Base-by-base conservation (phyloP, 352 stramenopile species). In the Peronospora belbahrii region DNA sequence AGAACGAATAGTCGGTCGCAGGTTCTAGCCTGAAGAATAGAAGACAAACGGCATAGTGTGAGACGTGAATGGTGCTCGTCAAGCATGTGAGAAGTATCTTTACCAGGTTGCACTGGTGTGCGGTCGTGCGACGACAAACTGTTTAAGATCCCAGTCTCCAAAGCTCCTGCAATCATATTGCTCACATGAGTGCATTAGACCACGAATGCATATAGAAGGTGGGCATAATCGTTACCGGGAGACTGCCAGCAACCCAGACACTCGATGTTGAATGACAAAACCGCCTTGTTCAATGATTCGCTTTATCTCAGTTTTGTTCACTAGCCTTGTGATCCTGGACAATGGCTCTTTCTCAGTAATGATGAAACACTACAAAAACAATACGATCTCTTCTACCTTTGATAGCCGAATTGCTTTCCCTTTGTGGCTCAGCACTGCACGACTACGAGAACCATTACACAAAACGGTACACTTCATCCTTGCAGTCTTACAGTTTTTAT, bases 271-370 rank as follows among this genome's bases (percentile, higher is more conserved):
- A 32, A 85, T 61, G 37, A 92, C 69, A 38, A 92, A 89, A 9
- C 80, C 80, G 20, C 80, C 80, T 1, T 60, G 44, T 3, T 74
- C 49, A 35, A 66, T 58, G 24, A 92, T 78, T 10, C 80, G 71
- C 11, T 74, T 59, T 14, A 70, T 52, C 42, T 92, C 80, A n/a
- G 0, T 68, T 45, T 0, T 54, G 61, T 28, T 85, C 64, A 14
- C 69, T 70, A 13, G 80, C 75, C 48, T 89, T 88, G 62, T 92
- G 77, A 42, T 92, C 80, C 59, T 82, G 24, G 5, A 19, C 14
- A 33, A 27, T 1, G 4, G 30, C 34, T 52, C 0, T 28, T 9
- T 20, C 5, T 14, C 18, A 40, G 25, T 19, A 14, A 4, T 17
- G 6, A 23, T 15, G 0, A 24, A 36, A 39, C 20, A 18, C 13